Evolutionary conservation across 179 eudicot genomes (phyloP), one percentile per base, ranked within the genome.

Genomic region (Spergularia azorica): DNA sequence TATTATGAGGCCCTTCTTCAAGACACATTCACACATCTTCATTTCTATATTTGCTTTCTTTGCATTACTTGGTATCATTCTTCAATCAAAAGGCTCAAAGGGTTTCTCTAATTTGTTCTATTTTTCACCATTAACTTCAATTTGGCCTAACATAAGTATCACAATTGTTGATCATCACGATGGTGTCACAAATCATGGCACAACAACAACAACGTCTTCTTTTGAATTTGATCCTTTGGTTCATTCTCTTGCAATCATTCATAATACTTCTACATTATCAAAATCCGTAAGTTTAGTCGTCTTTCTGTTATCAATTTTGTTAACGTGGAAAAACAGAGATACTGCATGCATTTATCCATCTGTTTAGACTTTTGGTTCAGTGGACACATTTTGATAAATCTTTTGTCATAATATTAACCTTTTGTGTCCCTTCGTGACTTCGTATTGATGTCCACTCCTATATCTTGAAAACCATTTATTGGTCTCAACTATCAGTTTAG

Each of bases 191-290:
- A 18, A 66, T 52, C 2, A 71, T 71, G 63, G 51, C 51, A 32
- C 63, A 16, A 52, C 74, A 38, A 55, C 50, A 32, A 55, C 38
- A 12, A 9, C 77, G 11, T 12, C 65, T 14, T 14, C 75, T 5
- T 15, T 14, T 59, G 16, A 2, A 38, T 68, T 32, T 56, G 77
- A 82, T 74, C 75, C 80, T 65, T 52, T 82, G 79, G 67, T 16
- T 67, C 79, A 82, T 72, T 79, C 82, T 71, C 65, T 82, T 21
- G 85, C 82, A 38, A 46, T 79, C 38, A 79, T 82, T 59, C 58
- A 82, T 57, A 79, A 75, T 68, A 75, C 85, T 17, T 82, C 85
- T n/a, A 50, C 82, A 1, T 55, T 82, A 7, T 71, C 70, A 16
- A 82, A 79, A 79, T 75, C 69, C 1, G 85, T 82, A 79, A 66